These are phyloP conservation scores for Saccharomycopsis vini DNA, from an alignment of 805 yeast genomes.

Conservation along the genomic window DNA sequence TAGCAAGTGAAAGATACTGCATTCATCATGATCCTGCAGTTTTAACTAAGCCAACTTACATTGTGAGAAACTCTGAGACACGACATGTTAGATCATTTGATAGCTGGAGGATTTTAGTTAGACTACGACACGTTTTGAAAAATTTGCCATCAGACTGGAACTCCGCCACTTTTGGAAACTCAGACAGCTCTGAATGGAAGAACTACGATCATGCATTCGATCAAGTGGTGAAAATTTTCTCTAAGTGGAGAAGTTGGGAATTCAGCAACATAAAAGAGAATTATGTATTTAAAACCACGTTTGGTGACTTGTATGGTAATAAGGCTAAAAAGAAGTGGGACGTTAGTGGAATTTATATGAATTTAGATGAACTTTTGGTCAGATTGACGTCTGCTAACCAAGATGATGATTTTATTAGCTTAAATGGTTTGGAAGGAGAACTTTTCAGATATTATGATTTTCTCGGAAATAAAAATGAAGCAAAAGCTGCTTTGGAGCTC, in stretches of 20 bases:
- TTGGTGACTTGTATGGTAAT: slow-evolving; percentile 21
- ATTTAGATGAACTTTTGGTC: slow-evolving; percentile 5
- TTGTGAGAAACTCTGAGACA: slow-evolving; percentile 52
- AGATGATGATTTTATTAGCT: slow-evolving; percentile 25
- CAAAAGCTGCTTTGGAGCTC: slow-evolving; percentile 5
- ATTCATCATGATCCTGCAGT: slow-evolving; percentile 83
- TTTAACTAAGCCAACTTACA: slow-evolving; percentile 79
- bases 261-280: slow-evolving; percentile 52
- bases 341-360: not conserved
- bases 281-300: slow-evolving; percentile 44
- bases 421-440: slow-evolving; percentile 3
- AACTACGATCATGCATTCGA: slow-evolving; percentile 45
- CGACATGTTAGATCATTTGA: slow-evolving; percentile 73
- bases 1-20: slow-evolving; percentile 40
- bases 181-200: slow-evolving; percentile 20
- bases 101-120: slow-evolving; percentile 79
- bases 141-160: slow-evolving; percentile 50
- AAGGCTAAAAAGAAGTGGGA: not conserved
- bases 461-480: too few species aligned
- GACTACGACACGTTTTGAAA: slow-evolving; percentile 65
- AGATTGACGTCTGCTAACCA: slow-evolving; percentile 23
- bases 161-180: not conserved
- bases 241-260: slow-evolving; percentile 91
- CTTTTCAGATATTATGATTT: slow-evolving; percentile 5
- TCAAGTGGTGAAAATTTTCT: slow-evolving; percentile 49